phyloP scores from a whole-genome alignment of 2,329 filamentous ascomycete genomes.

The Xylaria sp. region DNA sequence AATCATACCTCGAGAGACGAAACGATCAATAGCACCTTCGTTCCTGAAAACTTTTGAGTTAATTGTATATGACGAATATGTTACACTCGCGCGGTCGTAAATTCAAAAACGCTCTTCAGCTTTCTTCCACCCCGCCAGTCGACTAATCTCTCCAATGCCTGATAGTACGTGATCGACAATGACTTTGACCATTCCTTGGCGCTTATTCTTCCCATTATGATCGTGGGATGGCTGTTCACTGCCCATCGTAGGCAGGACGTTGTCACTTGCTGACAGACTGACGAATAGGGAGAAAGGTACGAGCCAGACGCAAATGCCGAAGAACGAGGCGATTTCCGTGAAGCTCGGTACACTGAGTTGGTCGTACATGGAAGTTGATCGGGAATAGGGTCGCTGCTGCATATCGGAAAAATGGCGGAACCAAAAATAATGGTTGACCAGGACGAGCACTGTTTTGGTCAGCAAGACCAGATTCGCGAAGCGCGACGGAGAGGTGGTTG shows the following conservation, averaged over 20 bases:
- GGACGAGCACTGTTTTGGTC: slow-evolving; percentile 70
- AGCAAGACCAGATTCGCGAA: slow-evolving; percentile 18
- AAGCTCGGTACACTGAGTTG: slow-evolving; percentile 75
- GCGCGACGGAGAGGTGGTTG: background rate
- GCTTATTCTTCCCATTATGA: slow-evolving; percentile 54
- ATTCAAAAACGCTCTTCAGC: slow-evolving; percentile 46
- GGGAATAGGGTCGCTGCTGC: slow-evolving; percentile 62
- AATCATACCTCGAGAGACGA: slow-evolving; percentile 11
- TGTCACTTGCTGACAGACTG: slow-evolving; percentile 90
- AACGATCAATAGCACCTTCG: background rate
- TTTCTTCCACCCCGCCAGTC: slow-evolving; percentile 49
- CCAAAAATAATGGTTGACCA: slow-evolving; percentile 93
- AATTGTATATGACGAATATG: slow-evolving; percentile 14
- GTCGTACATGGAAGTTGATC: slow-evolving; percentile 66
- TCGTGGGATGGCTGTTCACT: slow-evolving; percentile 64
- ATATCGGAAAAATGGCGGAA: slow-evolving; percentile 85
- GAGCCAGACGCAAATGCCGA: slow-evolving; percentile 95
- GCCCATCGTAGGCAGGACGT: slow-evolving; percentile 91
- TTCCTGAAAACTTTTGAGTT: background rate
- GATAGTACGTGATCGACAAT: slow-evolving; percentile 64
- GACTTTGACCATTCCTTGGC: slow-evolving; percentile 70
- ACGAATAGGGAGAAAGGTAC: slow-evolving; percentile 96
- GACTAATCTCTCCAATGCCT: slow-evolving; percentile 54
- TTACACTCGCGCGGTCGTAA: slow-evolving; percentile 3
- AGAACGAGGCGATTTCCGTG: slow-evolving; percentile 93